phyloP scores from a whole-genome alignment of 2,329 filamentous ascomycete genomes.

The Cryoendolithus antarcticus region DNA sequence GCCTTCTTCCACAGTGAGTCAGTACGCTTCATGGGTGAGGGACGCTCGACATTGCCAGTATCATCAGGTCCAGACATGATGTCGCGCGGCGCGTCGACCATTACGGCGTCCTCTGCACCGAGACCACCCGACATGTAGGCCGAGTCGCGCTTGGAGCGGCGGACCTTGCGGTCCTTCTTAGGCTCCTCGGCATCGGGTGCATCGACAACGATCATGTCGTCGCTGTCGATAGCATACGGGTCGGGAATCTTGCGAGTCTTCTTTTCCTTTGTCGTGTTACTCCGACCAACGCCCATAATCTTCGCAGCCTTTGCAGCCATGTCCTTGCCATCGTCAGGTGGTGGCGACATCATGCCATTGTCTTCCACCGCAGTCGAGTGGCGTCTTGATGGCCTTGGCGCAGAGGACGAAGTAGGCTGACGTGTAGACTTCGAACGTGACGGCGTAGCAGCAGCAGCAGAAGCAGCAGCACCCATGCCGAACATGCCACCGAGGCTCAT shows the following conservation, averaged over 20 bases:
- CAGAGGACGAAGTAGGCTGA: slow-evolving; percentile 35
- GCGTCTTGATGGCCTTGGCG: slow-evolving; percentile 46
- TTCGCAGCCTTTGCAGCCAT: slow-evolving; percentile 66
- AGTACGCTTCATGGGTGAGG: slow-evolving; percentile 43
- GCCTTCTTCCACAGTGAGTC: slow-evolving; percentile 45
- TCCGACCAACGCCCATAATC: slow-evolving; percentile 48
- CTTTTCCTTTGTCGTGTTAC: slow-evolving; percentile 37
- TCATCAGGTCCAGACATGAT: slow-evolving; percentile 38
- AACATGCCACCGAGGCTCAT: slow-evolving; percentile 52
- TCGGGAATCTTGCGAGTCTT: slow-evolving; percentile 40
- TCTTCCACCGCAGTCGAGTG: slow-evolving; percentile 45
- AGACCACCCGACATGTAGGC: slow-evolving; percentile 26
- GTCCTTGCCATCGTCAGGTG: slow-evolving; percentile 47
- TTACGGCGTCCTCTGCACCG: slow-evolving; percentile 29
- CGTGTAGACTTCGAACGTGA: slow-evolving; percentile 53
- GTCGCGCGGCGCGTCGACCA: slow-evolving; percentile 29
- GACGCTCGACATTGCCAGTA: slow-evolving; percentile 40
- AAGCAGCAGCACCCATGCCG: slow-evolving; percentile 26
- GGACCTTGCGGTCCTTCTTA: slow-evolving; percentile 16
- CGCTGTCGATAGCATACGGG: slow-evolving; percentile 48
- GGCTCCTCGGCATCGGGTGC: slow-evolving; percentile 20
- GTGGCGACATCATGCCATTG: slow-evolving; percentile 56
- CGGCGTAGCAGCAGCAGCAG: slow-evolving; percentile 48
- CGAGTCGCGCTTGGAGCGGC: slow-evolving; percentile 30
- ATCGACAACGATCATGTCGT: slow-evolving; percentile 47